Percentiles rank a stretch among this genome's conserved stretches.
Evolutionary conservation across 2,329 filamentous ascomycete species (phyloP).

Genomic region (Aureobasidium sp.): DNA sequence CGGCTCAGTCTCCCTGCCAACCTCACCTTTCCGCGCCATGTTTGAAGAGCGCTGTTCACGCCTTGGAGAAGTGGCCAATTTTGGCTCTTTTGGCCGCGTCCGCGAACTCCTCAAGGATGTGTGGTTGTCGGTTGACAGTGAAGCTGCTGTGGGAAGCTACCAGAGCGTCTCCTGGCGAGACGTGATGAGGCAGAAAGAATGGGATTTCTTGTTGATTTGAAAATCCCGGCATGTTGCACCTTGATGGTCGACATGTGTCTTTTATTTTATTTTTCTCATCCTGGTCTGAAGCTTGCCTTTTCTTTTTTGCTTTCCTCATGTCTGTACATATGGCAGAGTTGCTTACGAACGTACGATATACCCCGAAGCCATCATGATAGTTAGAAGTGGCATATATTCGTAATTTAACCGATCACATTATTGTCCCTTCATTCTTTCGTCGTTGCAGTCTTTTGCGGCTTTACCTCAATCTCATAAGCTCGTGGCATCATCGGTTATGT

Average conservation of each 20-base stretch:
- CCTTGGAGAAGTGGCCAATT: conserved; percentile 68
- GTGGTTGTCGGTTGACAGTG: conserved; percentile 69
- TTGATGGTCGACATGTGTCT: background rate
- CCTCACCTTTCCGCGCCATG: conserved; percentile 68
- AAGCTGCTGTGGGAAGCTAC: conserved; percentile 39
- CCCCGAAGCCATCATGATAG: background rate
- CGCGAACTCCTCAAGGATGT: conserved; percentile 71
- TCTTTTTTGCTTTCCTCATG: background rate
- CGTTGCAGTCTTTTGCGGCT: too few species aligned
- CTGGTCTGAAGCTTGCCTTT: conserved; percentile 13
- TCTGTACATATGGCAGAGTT: conserved; percentile 10
- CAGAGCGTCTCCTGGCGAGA: conserved; percentile 89
- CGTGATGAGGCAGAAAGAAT: conserved; percentile 82
- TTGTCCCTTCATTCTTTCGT: too few species aligned
- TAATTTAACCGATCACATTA: background rate
- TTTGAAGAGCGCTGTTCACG: conserved; percentile 67
- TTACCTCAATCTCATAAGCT: too few species aligned
- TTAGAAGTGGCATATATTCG: background rate
- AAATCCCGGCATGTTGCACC: conserved; percentile 13
- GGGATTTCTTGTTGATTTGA: conserved; percentile 87
- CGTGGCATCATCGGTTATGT: too few species aligned
- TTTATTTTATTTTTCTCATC: conserved; percentile 6
- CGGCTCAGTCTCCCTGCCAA: conserved; percentile 67
- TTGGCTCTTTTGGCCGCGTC: conserved; percentile 82
- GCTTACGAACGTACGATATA: conserved; percentile 1